Base-by-base conservation (phyloP, 2,329 filamentous ascomycete genomes). In the Arachnomyces sp. region DNA sequence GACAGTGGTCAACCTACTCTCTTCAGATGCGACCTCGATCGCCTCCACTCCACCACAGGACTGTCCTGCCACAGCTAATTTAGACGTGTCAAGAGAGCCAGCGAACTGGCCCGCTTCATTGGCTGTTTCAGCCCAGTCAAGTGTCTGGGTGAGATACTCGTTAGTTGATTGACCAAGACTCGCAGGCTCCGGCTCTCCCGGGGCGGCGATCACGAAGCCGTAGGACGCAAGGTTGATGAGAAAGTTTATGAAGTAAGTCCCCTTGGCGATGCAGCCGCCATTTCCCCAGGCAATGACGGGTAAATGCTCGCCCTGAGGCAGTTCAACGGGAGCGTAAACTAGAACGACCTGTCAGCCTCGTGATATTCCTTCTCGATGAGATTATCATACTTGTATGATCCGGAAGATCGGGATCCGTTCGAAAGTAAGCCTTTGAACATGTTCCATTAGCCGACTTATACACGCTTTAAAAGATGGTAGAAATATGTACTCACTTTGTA, bases 1-100 rank as follows among this genome's bases (percentile, higher is more conserved):
- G 39, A 55, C 52, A 34, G 49, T 51, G 6, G 48, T 53, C 52
- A 55, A 51, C 14, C 47, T 43, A 28, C 54, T 52, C n/a, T 52
- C 44, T 29, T 54, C 52, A 4, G 47, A 43, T 15, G 49, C 52
- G 3, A 52, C 52, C 52, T 51, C 53, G 12, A 45, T 49, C 25
- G 53, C 52, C 31, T 55, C 49, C n/a, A 48, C 50, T 51, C 12
- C 53, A 44, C 9, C 52, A 43, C 3, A 47, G 51, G 15, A 50
- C n/a, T n/a, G n/a, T n/a, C n/a, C n/a, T n/a, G n/a, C n/a, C n/a
- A n/a, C n/a, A n/a, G n/a, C n/a, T n/a, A n/a, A n/a, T n/a, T n/a
- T n/a, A 33, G 32, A 36, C 43, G 5, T 44, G 49, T 21, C 36
- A 25, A 38, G 14, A 50, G 36, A 11, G 49, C 49, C 2, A 47